phyloP scores from a whole-genome alignment of 2,329 filamentous ascomycete species.

The Colletotrichum tropicicola region DNA sequence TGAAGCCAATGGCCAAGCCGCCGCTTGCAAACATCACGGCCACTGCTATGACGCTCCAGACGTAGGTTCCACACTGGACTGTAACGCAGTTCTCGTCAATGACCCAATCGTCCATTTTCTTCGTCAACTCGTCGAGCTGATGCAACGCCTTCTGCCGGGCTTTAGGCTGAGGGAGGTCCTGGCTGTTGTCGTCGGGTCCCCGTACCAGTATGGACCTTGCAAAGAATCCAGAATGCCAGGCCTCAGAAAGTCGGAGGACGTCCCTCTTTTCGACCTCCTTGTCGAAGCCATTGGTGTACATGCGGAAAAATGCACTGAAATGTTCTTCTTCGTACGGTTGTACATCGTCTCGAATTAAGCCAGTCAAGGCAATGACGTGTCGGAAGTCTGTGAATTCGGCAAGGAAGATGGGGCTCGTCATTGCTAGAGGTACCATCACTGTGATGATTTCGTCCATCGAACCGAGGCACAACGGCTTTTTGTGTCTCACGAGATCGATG shows the following conservation, averaged over 20 bases:
- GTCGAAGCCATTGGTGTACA: constrained; percentile 4
- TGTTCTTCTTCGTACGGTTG: background rate
- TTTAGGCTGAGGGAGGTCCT: background rate
- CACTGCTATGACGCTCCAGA: background rate
- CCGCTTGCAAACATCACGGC: constrained; percentile 31
- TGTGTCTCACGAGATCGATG: background rate
- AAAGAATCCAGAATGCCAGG: background rate
- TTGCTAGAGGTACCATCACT: constrained; percentile 29
- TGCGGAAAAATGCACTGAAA: constrained; percentile 14
- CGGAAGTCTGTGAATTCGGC: constrained; percentile 16
- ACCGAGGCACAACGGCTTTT: background rate
- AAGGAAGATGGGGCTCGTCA: constrained; percentile 26
- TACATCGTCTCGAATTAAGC: background rate
- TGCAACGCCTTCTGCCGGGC: background rate
- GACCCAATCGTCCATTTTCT: constrained; percentile 2
- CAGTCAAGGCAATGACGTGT: constrained; percentile 19
- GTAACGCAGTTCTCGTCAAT: background rate
- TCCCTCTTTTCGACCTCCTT: background rate
- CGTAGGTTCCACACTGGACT: background rate
- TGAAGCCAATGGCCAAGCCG: constrained; percentile 37
- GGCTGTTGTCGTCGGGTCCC: background rate
- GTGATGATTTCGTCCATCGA: constrained; percentile 31
- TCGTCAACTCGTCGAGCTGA: background rate
- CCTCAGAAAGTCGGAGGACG: background rate
- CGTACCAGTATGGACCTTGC: background rate